Evolutionary conservation across 2,329 filamentous ascomycete genomes (phyloP), one percentile per base, ranked within the genome.

Genomic region (Tolypocladium sp.): DNA sequence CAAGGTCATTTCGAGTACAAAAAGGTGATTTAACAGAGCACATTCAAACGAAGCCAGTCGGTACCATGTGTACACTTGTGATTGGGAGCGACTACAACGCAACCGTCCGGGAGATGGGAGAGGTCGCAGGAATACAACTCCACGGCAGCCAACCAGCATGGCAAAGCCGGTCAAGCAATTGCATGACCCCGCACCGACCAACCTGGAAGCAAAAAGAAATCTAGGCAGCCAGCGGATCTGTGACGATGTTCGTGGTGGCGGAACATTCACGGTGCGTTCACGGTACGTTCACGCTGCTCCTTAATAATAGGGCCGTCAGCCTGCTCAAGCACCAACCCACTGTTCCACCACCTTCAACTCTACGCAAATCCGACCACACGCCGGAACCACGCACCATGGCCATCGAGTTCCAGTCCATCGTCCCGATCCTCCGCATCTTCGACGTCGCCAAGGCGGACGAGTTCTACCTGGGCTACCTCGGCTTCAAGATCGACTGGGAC

Each of bases 401-500:
- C 4, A 52, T 60, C 15, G 44, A 62, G 17, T 63, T 65, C 55
- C 55, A 52, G 25, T 57, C 55, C 15, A 56, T 61, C 27, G 58
- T 60, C n/a, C 63, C 63, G 22, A 60, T 65, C 40, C 54, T 65
- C 54, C 55, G 63, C 51, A 64, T 65, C 41, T 65, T 64, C 46
- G 61, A 65, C 57, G 38, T 62, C 8, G 44, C 62, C 59, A 65
- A 64, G 51, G 63, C 63, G 25, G 61, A 64, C 22, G 63, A 63
- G 38, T 65, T 65, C 55, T 65, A 65, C 59, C 46, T 62, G 35
- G 57, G 53, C 41, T 63, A 62, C 42, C 58, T 64, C 35, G 63
- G 63, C 46, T 65, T 65, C 59, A 53, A 30, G 30, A 55, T 60
- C 22, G 63, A 65, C 54, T 64, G 63, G 63, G 61, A 64, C 13